Conservation (phyloP, 768 basidiomycete species). For the Collybia nuda region DNA sequence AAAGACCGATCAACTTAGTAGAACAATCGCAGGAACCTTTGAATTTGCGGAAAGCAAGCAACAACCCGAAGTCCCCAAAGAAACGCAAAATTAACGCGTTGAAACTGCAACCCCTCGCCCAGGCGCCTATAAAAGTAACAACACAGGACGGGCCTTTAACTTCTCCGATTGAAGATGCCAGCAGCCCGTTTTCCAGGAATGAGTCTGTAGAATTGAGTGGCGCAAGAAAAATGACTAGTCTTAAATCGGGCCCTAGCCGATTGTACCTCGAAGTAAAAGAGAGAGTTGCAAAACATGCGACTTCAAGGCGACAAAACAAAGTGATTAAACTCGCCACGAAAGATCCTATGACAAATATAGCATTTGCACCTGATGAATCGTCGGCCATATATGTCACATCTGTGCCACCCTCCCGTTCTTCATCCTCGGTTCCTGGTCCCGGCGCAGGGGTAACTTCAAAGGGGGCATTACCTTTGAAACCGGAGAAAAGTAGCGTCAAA, state of each 20-base stretch:
- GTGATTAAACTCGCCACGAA: constrained; percentile 22
- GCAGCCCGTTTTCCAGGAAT: constrained; percentile 8
- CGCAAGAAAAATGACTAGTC: constrained; percentile 7
- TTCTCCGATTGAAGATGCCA: constrained; percentile 34
- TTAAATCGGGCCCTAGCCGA: constrained; percentile 24
- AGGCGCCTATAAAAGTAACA: not conserved
- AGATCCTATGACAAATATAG: constrained; percentile 6
- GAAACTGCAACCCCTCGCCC: constrained; percentile 7
- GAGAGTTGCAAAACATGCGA: constrained; percentile 31
- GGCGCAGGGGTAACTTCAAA: constrained; percentile 6
- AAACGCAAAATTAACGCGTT: constrained; percentile 12
- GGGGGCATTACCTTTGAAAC: constrained; percentile 1
- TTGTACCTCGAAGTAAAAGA: constrained; percentile 32
- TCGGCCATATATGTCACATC: constrained; percentile 28
- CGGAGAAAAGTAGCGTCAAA: constrained; percentile 22
- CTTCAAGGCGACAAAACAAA: constrained; percentile 27
- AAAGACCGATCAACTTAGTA: not conserved
- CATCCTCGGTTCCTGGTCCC: constrained; percentile 20
- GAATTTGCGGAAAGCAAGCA: too few species aligned
- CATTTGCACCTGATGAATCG: constrained; percentile 20
- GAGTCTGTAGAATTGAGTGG: constrained; percentile 4
- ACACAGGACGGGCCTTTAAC: constrained; percentile 17
- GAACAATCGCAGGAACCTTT: not conserved
- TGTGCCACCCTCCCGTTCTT: constrained; percentile 30
- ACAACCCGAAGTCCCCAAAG: not conserved